A percentile compares a stretch with the other conserved stretches of the same genome.
Conservation (phyloP, 2,329 filamentous ascomycete species). For the Aspergillus sp. region DNA sequence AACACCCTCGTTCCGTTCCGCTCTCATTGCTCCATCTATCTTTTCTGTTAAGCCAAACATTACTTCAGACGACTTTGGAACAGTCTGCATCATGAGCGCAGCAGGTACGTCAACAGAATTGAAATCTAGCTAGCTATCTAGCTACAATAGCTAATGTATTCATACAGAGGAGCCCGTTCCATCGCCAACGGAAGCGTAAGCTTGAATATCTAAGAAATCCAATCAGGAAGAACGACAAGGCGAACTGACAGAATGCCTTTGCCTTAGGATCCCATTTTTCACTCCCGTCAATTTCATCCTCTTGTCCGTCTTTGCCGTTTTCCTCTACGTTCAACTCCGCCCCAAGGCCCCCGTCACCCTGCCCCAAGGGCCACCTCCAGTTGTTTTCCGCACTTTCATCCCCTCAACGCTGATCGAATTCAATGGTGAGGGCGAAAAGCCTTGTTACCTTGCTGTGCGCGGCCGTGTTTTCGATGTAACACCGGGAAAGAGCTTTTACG, state of each 20-base stretch:
- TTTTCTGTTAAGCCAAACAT: neutral
- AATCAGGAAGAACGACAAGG: neutral
- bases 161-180: conserved; percentile 18
- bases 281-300: conserved; percentile 58
- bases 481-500: conserved; percentile 85
- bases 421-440: conserved; percentile 66
- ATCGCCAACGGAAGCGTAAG: conserved; percentile 32
- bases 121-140: neutral
- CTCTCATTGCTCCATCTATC: neutral
- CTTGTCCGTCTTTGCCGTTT: conserved; percentile 50
- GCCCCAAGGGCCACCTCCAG: conserved; percentile 53
- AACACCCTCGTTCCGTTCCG: neutral
- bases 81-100: conserved; percentile 9
- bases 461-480: conserved; percentile 88
- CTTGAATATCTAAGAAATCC: conserved; percentile 3
- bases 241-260: neutral
- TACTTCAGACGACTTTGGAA: neutral
- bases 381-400: conserved; percentile 81
- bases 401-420: conserved; percentile 77
- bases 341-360: conserved; percentile 47
- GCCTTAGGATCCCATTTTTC: conserved; percentile 46
- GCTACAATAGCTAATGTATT: neutral
- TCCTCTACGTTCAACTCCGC: conserved; percentile 54
- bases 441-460: conserved; percentile 86
- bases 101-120: conserved; percentile 8